Evolutionary conservation across 2,329 filamentous ascomycete species (phyloP), one percentile per base, ranked within the genome.

Genomic region (Chaetomium olivaceum): DNA sequence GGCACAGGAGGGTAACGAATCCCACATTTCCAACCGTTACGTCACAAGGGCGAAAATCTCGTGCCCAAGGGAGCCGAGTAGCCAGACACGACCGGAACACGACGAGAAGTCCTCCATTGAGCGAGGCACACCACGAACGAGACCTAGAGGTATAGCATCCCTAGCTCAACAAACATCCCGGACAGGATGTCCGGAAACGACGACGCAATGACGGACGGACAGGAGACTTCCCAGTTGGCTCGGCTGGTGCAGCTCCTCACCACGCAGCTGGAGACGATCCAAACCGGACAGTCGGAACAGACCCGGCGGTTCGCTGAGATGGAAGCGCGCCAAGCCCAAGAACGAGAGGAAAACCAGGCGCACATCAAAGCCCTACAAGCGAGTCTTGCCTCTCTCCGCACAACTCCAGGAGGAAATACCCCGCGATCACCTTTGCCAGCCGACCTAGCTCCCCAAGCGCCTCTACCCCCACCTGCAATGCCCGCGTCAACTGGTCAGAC

Each of bases 1-100:
- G 36, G 16, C 14, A 43, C 36, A 43, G 46, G 19, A 50, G 21
- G 48, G 21, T 25, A 25, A 4, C 48, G 21, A 51, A 51, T 51
- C n/a, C 21, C 48, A 51, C 48, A 51, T 51, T 51, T 25, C 48
- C 48, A 51, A 51, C 48, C 7, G 48, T 51, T 51, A 51, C 48
- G 21, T 25, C 48, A 51, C 48, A 51, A 8, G n/a, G 21, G 48
- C 48, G 48, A 51, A 51, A 12, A 51, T 12, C 48, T 51, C 48
- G 48, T 25, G 48, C 48, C 48, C 21, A 51, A 51, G 21, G 48
- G 48, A 51, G 48, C 21, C 48, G 48, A 51, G 48, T 51, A 57
- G 54, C 23, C 33, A 46, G n/a, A 46, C 48, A 51, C 48, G 48
- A 51, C 48, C 21, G n/a, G 48, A 25, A 51, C 48, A 51, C 31